Evolutionary conservation across 352 stramenopile species (phyloP).

Genomic region (Peronospora destructor): DNA sequence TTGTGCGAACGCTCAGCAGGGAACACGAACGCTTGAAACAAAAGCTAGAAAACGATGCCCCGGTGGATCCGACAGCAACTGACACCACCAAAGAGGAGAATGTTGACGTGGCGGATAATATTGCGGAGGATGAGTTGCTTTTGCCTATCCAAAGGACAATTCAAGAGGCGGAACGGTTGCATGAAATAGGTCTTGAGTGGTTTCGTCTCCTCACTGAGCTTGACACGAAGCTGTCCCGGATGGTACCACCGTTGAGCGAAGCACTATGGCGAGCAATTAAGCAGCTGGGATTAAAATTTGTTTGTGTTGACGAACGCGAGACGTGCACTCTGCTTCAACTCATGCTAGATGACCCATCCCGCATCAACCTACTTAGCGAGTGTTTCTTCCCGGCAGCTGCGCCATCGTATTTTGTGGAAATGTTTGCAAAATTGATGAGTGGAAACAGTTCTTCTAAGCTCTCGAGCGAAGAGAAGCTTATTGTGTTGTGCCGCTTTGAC

Average conservation of each 20-base stretch:
- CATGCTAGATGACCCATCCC: conserved; percentile 78
- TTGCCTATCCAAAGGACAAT: conserved; percentile 24
- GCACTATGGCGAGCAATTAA: conserved; percentile 79
- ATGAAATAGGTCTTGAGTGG: conserved; percentile 78
- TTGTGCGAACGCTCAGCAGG: conserved; percentile 51
- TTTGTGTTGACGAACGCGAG: conserved; percentile 76
- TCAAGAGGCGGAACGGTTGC: conserved; percentile 40
- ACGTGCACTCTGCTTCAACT: conserved; percentile 74
- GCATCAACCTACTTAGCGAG: conserved; percentile 72
- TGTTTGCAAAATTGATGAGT: conserved; percentile 85
- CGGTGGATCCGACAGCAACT: conserved; percentile 1
- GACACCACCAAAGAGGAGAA: conserved; percentile 13
- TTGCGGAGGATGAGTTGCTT: conserved; percentile 2
- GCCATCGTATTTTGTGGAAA: conserved; percentile 73
- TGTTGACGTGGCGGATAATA: background rate
- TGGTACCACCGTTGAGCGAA: conserved; percentile 80
- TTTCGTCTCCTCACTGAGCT: conserved; percentile 72
- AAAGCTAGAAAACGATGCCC: conserved; percentile 16
- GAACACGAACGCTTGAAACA: conserved; percentile 42
- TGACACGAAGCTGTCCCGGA: conserved; percentile 71
- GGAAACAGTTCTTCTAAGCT: conserved; percentile 58
- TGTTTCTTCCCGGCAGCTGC: conserved; percentile 76
- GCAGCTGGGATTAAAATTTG: conserved; percentile 67
- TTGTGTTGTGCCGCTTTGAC: conserved; percentile 69
- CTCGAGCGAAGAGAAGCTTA: conserved; percentile 62